Base-by-base conservation (phyloP, 768 basidiomycete genomes). In the Xerocomellus dryophilus region DNA sequence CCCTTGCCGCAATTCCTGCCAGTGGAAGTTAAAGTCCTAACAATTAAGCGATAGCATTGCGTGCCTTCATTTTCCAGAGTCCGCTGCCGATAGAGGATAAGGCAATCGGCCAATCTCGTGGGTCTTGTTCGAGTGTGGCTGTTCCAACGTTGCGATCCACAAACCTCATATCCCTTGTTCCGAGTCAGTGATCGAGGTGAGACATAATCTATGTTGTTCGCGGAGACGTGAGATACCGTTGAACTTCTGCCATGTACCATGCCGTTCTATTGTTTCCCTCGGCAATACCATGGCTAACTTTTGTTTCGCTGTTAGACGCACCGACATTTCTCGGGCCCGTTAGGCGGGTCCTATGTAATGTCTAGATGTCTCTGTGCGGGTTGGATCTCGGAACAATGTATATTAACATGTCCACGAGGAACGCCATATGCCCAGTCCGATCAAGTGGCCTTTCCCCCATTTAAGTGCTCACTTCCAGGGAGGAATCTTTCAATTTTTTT, bases 131-230 rank as follows among this genome's bases (percentile, higher is more conserved):
- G 31, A 52, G 20, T 43, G 38, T 58, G 66, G 58, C 52, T 51
- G 54, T 65, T 54, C 56, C 41, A 39, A 47, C 45, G 20, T 34
- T 35, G 44, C 17, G 40, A 40, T 36, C 7, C 44, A 36, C 45
- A 43, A 53, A 44, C 34, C 29, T 44, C 38, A 31, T 40, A 41
- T 17, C 32, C 52, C 44, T 71, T 66, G 59, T 62, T 44, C 25
- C 25, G 25, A 25, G 25, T 25, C 43, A 17, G 25, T 58, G 64
- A 69, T 67, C 69, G 54, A 59, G 64, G 71, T 72, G 64, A 71
- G 65, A 71, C 71, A 68, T 50, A 40, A 25, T n/a, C 36, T 59
- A 39, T 59, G 50, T 59, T 60, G 49, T 61, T 60, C 51, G 39
- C 54, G 38, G 51, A 56, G 60, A 55, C 44, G 36, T 38, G 36